Percentiles rank a stretch among this genome's conserved stretches.
These are phyloP conservation scores for Cenococcum geophilum DNA, from an alignment of 495 filamentous ascomycete species.

Conservation along the genomic window DNA sequence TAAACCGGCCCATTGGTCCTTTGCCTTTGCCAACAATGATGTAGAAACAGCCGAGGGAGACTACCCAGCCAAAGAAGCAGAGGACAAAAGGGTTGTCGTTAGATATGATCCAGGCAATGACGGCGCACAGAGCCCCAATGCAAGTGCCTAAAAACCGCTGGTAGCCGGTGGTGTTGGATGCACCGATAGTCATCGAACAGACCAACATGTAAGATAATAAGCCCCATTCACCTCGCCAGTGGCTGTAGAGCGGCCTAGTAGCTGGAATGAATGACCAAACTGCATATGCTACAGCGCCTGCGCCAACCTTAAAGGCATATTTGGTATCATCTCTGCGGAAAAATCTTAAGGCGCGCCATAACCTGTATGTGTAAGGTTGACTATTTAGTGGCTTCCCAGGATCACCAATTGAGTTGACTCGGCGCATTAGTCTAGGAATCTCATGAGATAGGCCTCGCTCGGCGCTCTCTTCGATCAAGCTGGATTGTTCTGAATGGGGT, in stretches of 20 bases:
- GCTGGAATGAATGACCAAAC: constrained; percentile 74
- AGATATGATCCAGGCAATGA: constrained; percentile 69
- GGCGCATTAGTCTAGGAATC: constrained; percentile 24
- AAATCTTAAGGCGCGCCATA: constrained; percentile 54
- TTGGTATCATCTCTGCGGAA: constrained; percentile 62
- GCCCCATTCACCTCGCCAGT: constrained; percentile 96
- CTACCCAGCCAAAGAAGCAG: constrained; percentile 69
- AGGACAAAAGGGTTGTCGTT: constrained; percentile 66
- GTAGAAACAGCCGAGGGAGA: constrained; percentile 78
- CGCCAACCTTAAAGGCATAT: constrained; percentile 88
- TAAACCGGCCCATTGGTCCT: constrained; percentile 83
- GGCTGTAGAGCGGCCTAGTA: constrained; percentile 72
- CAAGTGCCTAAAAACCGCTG: constrained; percentile 84
- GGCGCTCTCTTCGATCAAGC: constrained; percentile 14
- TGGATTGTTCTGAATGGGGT: constrained; percentile 16
- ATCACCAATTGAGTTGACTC: constrained; percentile 15
- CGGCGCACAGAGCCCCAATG: constrained; percentile 68
- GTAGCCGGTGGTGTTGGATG: constrained; percentile 84
- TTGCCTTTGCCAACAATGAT: constrained; percentile 78
- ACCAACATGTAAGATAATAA: constrained; percentile 96
- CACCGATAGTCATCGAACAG: constrained; percentile 93
- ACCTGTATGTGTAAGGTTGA: constrained; percentile 41
- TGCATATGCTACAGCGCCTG: constrained; percentile 80
- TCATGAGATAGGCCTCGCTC: constrained; percentile 27
- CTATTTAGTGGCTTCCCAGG: constrained; percentile 26